Percentiles rank a stretch among this genome's conserved stretches.
These are phyloP conservation scores for Eucalyptus decipiens DNA, from an alignment of 345 rosid genomes.

Conservation along the genomic window DNA sequence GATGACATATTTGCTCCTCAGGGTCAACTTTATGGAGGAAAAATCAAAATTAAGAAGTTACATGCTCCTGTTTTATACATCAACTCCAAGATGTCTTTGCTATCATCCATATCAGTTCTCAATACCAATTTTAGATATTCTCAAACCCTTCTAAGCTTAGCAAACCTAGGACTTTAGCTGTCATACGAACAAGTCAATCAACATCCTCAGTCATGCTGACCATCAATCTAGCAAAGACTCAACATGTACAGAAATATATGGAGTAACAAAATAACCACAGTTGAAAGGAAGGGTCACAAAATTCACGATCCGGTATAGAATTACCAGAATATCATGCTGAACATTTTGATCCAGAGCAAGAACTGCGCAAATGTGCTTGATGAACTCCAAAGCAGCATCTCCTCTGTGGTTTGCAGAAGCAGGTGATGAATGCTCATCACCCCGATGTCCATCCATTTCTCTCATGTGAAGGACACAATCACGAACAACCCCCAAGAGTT, in stretches of 20 bases:
- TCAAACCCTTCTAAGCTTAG: neutral
- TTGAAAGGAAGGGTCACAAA: neutral
- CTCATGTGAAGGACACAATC: constrained; percentile 50
- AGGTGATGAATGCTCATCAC: constrained; percentile 2
- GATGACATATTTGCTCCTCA: neutral
- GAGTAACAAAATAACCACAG: neutral
- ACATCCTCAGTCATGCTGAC: neutral
- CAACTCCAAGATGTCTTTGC: neutral
- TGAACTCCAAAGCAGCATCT: constrained; percentile 71
- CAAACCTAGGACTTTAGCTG: neutral
- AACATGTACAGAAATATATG: neutral
- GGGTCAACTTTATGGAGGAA: neutral
- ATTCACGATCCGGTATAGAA: neutral
- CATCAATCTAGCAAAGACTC: neutral
- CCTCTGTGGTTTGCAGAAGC: constrained; percentile 12
- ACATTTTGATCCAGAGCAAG: constrained; percentile 75
- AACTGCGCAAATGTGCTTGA: constrained; percentile 74
- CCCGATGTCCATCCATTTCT: constrained; percentile 25
- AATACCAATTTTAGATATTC: neutral
- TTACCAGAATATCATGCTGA: constrained; percentile 85
- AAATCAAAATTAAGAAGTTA: neutral
- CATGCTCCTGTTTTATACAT: neutral
- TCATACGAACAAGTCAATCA: neutral
- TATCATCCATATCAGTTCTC: neutral
- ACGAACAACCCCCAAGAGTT: constrained; percentile 54